Base-by-base conservation (phyloP, 495 filamentous ascomycete genomes). In the Talaromyces borbonicus region DNA sequence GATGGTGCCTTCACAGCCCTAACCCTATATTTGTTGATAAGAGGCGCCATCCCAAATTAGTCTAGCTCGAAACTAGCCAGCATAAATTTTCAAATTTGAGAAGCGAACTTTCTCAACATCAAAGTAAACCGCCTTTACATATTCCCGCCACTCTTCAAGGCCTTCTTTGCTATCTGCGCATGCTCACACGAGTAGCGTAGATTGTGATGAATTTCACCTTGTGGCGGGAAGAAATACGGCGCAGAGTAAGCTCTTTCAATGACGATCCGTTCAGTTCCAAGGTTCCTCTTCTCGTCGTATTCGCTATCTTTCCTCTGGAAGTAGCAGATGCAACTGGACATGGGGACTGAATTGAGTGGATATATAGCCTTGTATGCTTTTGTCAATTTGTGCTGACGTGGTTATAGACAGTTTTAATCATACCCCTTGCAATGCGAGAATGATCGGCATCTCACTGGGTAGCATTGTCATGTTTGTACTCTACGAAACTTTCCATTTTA, bases 401-500 rank as follows among this genome's bases (percentile, higher is more conserved):
- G n/a, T n/a, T n/a, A 8, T 18, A 18, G 14, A 18, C 32, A 29
- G 11, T 5, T 29, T 6, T 11, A 4, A 11, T 32, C 11, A 1
- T 3, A 32, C 15, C 15, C 4, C 11, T 32, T n/a, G 12, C 3
- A 32, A n/a, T n/a, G 15, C 15, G 30, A 32, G 12, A 1, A 32
- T 11, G 30, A n/a, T n/a, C 12, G 12, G 5, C 30, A n/a, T 32
- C 3, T 32, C 15, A 15, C 30, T 32, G 12, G 4, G 12, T 15
- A 32, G 15, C 9, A 15, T 14, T 16, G 8, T 41, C 38, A 0
- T 14, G 12, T 26, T 25, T 36, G 18, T 46, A 73, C 50, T 72
- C 68, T 15, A 72, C 62, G 63, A 66, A 73, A 16, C 55, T 65
- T 38, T 60, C 59, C 69, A 72, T 72, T 56, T 72, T 72, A 48